Conservation (phyloP, 108 stramenopile genomes). For the Mediolabrus comicus region DNA sequence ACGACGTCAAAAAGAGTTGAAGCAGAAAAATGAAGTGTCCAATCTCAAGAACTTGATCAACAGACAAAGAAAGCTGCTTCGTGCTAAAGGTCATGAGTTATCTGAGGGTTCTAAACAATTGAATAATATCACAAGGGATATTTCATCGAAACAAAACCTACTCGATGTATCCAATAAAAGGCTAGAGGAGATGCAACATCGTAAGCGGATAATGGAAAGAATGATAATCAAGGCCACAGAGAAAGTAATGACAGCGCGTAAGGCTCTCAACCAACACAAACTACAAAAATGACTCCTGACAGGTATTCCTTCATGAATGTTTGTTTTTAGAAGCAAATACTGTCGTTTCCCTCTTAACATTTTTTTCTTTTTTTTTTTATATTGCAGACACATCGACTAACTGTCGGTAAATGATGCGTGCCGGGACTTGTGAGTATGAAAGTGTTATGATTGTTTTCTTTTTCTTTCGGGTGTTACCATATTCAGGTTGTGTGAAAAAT, state of each 20-base stretch:
- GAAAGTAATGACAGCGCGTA: constrained; percentile 37
- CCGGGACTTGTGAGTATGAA: neutral
- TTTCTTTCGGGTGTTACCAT: neutral
- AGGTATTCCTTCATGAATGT: neutral
- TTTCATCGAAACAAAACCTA: constrained; percentile 33
- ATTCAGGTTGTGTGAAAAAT: neutral
- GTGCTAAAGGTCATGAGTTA: constrained; percentile 22
- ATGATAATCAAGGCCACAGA: constrained; percentile 41
- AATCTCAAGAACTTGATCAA: constrained; percentile 32
- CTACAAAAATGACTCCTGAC: neutral
- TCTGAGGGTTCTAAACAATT: constrained; percentile 33
- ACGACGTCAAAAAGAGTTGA: constrained; percentile 39
- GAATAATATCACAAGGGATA: constrained; percentile 15
- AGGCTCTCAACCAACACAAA: constrained; percentile 25
- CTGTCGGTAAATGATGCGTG: too few species aligned
- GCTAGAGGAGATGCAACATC: constrained; percentile 38
- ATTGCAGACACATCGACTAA: neutral
- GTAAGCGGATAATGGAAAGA: constrained; percentile 39
- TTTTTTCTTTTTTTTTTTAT: neutral
- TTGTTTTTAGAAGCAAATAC: neutral
- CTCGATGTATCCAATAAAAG: constrained; percentile 24
- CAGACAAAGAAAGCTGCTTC: constrained; percentile 31
- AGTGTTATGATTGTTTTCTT: neutral
- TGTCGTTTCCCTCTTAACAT: neutral
- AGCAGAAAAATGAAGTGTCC: constrained; percentile 34